phyloP scores from a whole-genome alignment of 306 rosid genomes.

The Senna tora region DNA sequence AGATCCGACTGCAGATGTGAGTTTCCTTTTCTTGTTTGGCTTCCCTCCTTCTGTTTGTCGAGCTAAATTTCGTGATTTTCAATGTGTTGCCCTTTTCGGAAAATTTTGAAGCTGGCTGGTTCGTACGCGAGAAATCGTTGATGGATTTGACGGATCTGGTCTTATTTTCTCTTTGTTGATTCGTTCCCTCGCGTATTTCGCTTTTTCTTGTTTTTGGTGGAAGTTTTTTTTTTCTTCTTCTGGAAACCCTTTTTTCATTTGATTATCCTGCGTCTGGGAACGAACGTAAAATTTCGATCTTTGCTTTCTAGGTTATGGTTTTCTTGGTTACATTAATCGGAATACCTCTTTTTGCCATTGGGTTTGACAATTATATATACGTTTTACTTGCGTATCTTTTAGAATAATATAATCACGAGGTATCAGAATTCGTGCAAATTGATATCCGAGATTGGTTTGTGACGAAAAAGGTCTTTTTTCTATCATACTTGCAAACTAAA shows the following conservation, averaged over 20 bases:
- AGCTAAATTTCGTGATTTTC: background rate
- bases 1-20: slow-evolving; percentile 47
- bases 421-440: slow-evolving; percentile 1
- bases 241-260: background rate
- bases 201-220: no score
- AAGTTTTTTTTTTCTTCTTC: background rate
- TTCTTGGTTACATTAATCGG: slow-evolving; percentile 14
- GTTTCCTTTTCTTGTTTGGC: background rate
- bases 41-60: background rate
- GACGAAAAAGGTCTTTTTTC: background rate
- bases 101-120: slow-evolving; percentile 11
- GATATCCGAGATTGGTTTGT: background rate
- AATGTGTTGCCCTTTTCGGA: background rate
- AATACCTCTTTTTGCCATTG: background rate
- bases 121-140: background rate
- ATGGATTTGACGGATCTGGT: slow-evolving; percentile 40
- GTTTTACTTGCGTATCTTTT: background rate
- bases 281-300: background rate
- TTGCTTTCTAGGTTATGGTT: background rate
- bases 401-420: background rate
- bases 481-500: no score
- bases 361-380: background rate
- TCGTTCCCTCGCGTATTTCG: background rate
- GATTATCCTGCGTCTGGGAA: background rate
- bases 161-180: background rate